These are phyloP conservation scores for Fomitopsis pulvina DNA, from an alignment of 768 basidiomycete species.

Conservation along the genomic window DNA sequence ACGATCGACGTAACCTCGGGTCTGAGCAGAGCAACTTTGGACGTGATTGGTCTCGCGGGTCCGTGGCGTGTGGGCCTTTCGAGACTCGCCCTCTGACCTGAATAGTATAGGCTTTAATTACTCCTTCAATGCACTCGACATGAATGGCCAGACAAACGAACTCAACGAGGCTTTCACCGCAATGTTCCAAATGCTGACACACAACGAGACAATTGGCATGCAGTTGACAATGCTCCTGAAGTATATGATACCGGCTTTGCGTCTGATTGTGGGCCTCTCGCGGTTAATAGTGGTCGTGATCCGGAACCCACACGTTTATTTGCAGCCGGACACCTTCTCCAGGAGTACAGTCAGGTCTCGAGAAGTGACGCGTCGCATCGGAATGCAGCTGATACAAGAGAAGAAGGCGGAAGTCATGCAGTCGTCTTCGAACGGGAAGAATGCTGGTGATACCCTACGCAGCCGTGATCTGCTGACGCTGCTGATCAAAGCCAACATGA, in stretches of 20 bases:
- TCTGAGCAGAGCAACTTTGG: slow-evolving; percentile 31
- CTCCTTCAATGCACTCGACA: slow-evolving; percentile 26
- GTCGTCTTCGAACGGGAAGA: slow-evolving; percentile 16
- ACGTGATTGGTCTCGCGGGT: slow-evolving; percentile 38
- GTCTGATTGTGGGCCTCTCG: slow-evolving; percentile 10
- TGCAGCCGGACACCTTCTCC: neutral
- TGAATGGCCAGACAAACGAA: slow-evolving; percentile 21
- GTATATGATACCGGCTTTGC: slow-evolving; percentile 15
- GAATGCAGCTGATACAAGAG: slow-evolving; percentile 20
- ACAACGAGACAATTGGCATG: neutral
- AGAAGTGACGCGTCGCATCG: slow-evolving; percentile 19
- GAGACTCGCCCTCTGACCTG: neutral
- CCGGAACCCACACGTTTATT: neutral
- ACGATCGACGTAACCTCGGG: slow-evolving; percentile 28
- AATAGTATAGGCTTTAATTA: slow-evolving; percentile 27
- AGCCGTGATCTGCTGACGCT: slow-evolving; percentile 53
- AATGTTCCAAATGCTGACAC: slow-evolving; percentile 11
- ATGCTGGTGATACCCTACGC: slow-evolving; percentile 27
- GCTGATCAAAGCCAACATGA: slow-evolving; percentile 57
- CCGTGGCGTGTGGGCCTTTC: neutral
- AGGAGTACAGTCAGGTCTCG: slow-evolving; percentile 5
- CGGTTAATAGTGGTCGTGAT: neutral
- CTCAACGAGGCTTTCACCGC: slow-evolving; percentile 23
- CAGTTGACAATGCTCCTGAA: slow-evolving; percentile 10
- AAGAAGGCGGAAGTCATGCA: slow-evolving; percentile 25